These are phyloP conservation scores for Parsonsia alboflavescens DNA, from an alignment of 257 asterid genomes.

Conservation along the genomic window DNA sequence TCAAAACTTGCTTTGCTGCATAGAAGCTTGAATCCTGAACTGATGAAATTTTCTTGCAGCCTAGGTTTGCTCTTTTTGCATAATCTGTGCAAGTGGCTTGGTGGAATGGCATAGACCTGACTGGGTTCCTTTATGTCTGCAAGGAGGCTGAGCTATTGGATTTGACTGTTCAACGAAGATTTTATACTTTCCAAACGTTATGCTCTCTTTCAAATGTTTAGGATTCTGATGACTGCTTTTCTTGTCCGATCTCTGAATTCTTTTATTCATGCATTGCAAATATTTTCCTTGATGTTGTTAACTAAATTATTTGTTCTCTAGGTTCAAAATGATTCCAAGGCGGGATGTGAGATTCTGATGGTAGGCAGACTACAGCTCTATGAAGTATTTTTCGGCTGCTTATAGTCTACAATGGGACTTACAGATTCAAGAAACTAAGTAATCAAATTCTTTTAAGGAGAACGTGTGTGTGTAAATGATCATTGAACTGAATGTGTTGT, in stretches of 20 bases:
- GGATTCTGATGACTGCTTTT: background rate
- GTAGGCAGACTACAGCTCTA: background rate
- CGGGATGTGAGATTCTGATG: background rate
- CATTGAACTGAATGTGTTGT: too few species aligned
- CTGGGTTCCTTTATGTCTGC: background rate
- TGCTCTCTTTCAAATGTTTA: background rate
- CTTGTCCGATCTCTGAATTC: background rate
- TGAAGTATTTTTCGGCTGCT: background rate
- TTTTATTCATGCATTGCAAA: background rate
- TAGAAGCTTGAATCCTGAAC: background rate
- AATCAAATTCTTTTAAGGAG: background rate
- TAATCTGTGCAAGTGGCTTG: background rate
- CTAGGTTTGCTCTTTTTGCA: background rate
- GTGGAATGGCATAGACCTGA: background rate
- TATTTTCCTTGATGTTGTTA: background rate
- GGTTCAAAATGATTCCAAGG: background rate
- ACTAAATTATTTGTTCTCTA: background rate
- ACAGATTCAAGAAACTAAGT: background rate
- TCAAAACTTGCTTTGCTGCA: background rate
- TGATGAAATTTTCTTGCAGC: background rate
- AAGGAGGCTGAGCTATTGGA: background rate
- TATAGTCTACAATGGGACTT: too few species aligned
- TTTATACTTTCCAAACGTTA: background rate
- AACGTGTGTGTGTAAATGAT: background rate
- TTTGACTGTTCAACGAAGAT: background rate